Evolutionary conservation across 768 basidiomycete genomes (phyloP).

Genomic region (Lentinus tigrinus): DNA sequence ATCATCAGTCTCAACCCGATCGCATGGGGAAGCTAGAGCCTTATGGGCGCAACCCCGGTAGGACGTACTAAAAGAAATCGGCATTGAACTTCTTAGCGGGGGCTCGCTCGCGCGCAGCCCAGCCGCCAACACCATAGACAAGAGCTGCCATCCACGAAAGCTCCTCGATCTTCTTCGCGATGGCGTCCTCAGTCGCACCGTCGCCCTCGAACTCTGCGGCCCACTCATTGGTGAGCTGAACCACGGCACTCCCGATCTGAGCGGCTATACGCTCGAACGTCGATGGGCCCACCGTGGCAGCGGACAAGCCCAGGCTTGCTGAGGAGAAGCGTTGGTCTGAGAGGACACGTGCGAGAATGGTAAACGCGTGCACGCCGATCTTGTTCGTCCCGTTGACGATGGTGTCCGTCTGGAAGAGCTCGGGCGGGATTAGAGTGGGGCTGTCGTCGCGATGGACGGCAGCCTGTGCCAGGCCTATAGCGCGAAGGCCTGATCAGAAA

Average conservation of each 20-base stretch:
- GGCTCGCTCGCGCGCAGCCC: conserved; percentile 38
- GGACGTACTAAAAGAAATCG: conserved; percentile 61
- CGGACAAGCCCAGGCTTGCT: conserved; percentile 6
- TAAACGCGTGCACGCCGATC: conserved; percentile 42
- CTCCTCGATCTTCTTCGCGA: conserved; percentile 61
- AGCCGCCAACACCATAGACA: conserved; percentile 59
- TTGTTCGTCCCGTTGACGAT: neutral
- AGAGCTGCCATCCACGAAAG: conserved; percentile 53
- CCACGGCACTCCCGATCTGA: conserved; percentile 14
- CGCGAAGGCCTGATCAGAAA: neutral
- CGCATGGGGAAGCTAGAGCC: conserved; percentile 3
- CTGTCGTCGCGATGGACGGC: conserved; percentile 45
- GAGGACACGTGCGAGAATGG: conserved; percentile 53
- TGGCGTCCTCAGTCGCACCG: conserved; percentile 23
- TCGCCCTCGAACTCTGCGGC: conserved; percentile 13
- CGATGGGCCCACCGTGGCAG: neutral
- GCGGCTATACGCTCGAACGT: conserved; percentile 14
- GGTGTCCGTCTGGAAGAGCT: conserved; percentile 21
- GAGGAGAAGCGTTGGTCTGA: conserved; percentile 39
- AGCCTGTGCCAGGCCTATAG: conserved; percentile 55
- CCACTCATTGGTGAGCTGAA: conserved; percentile 22
- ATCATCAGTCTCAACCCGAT: too few relatives aligned
- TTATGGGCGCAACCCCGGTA: too few relatives aligned
- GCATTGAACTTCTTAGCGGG: conserved; percentile 39
- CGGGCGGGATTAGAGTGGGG: conserved; percentile 32